These are phyloP conservation scores for Blepharisma japonicum DNA, from an alignment of 73 alveolate species.

Conservation along the genomic window DNA sequence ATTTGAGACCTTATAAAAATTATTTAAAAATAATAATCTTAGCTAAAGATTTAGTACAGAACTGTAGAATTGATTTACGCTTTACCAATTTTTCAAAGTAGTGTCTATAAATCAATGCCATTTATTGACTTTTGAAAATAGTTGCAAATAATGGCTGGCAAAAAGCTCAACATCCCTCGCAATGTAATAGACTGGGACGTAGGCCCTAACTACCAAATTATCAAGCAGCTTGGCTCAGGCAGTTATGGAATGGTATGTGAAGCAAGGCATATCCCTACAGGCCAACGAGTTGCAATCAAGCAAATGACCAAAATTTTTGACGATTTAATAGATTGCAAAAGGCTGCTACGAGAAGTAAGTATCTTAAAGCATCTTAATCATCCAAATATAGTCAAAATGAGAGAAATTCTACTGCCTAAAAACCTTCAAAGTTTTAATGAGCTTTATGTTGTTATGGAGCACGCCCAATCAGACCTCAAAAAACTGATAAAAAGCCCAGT, in stretches of 20 bases:
- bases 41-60: too few species aligned
- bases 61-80: too few species aligned
- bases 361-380: conserved; percentile 66
- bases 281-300: conserved; percentile 64
- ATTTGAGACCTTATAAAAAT: too few species aligned
- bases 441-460: conserved; percentile 71
- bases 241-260: conserved; percentile 88
- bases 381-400: conserved; percentile 57
- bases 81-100: too few species aligned
- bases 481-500: conserved; percentile 72
- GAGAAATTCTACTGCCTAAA: conserved; percentile 69
- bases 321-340: conserved; percentile 77
- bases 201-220: conserved; percentile 82
- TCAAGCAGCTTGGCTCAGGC: conserved; percentile 84
- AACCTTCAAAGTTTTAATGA: conserved; percentile 44
- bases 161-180: not conserved
- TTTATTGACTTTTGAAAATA: not conserved
- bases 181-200: conserved; percentile 51
- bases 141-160: not conserved
- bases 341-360: conserved; percentile 77
- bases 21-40: too few species aligned
- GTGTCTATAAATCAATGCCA: too few species aligned
- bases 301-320: conserved; percentile 61
- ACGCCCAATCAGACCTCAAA: conserved; percentile 75
- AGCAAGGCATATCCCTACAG: conserved; percentile 84